These are phyloP conservation scores for Tolypocladium capitatum DNA, from an alignment of 2,329 filamentous ascomycete genomes.

Conservation along the genomic window DNA sequence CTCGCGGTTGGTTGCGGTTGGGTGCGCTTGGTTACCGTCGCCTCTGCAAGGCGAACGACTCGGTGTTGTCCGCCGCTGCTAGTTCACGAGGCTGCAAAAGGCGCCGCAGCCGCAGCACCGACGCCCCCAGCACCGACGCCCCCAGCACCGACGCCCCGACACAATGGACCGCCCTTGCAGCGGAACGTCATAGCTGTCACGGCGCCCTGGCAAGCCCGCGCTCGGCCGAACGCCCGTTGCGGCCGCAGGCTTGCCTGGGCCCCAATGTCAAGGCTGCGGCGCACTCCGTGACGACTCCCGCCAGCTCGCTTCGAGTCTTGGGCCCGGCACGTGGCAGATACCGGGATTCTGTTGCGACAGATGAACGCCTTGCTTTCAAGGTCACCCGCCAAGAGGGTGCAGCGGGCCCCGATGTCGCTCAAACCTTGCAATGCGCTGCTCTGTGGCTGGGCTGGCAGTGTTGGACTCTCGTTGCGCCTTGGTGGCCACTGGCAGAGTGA, in stretches of 20 bases:
- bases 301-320: neutral
- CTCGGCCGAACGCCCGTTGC: neutral
- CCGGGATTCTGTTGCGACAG: neutral
- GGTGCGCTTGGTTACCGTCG: neutral
- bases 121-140: neutral
- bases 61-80: neutral
- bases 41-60: neutral
- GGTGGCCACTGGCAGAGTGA: neutral
- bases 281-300: neutral
- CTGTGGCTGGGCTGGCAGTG: neutral
- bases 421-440: neutral
- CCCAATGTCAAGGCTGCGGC: neutral
- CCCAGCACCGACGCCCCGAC: neutral
- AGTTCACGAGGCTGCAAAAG: neutral
- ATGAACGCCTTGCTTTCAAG: neutral
- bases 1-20: neutral
- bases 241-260: neutral
- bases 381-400: neutral
- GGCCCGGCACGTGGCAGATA: neutral
- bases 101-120: neutral
- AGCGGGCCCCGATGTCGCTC: neutral
- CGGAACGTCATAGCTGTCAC: neutral
- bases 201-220: neutral
- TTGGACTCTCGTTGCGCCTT: neutral
- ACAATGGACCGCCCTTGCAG: neutral